A percentile compares a stretch with the other conserved stretches of the same genome.
Conservation (phyloP, 768 basidiomycete genomes). For the Kwoniella sp. region DNA sequence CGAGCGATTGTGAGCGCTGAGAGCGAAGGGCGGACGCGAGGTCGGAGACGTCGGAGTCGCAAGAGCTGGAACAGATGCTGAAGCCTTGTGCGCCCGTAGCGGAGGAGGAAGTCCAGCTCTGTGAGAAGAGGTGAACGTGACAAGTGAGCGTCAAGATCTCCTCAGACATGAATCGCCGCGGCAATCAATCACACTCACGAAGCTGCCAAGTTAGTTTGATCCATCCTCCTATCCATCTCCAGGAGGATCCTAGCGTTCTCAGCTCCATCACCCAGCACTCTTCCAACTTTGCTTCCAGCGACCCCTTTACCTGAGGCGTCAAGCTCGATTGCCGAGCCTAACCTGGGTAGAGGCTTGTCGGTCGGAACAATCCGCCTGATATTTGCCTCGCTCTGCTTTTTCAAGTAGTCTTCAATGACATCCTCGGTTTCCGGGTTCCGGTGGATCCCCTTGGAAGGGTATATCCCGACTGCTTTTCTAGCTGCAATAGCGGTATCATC, state of each 20-base stretch:
- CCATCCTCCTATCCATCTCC: slow-evolving; percentile 32
- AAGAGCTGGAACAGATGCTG: slow-evolving; percentile 15
- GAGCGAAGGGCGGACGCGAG: background rate
- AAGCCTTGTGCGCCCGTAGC: slow-evolving; percentile 18
- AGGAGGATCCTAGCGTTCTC: slow-evolving; percentile 31
- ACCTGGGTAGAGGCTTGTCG: background rate
- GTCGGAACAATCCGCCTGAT: slow-evolving; percentile 32
- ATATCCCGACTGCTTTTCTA: slow-evolving; percentile 17
- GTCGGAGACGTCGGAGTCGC: background rate
- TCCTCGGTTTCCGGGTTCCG: slow-evolving; percentile 31
- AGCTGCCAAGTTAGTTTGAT: background rate
- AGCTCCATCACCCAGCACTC: slow-evolving; percentile 41
- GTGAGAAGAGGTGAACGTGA: background rate
- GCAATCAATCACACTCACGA: slow-evolving; percentile 2
- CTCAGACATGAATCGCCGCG: background rate
- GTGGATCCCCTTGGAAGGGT: slow-evolving; percentile 22
- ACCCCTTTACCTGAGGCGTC: slow-evolving; percentile 2
- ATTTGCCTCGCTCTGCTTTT: slow-evolving; percentile 31
- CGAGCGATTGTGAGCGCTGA: slow-evolving; percentile 7
- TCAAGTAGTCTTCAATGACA: slow-evolving; percentile 31
- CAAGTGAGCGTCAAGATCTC: background rate
- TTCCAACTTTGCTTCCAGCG: slow-evolving; percentile 15
- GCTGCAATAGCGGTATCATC: slow-evolving; percentile 23
- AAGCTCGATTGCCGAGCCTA: background rate
- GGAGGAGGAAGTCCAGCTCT: slow-evolving; percentile 27